Base-by-base conservation (phyloP, 2,329 filamentous ascomycete genomes). In the Trichoderma afroharzianum region DNA sequence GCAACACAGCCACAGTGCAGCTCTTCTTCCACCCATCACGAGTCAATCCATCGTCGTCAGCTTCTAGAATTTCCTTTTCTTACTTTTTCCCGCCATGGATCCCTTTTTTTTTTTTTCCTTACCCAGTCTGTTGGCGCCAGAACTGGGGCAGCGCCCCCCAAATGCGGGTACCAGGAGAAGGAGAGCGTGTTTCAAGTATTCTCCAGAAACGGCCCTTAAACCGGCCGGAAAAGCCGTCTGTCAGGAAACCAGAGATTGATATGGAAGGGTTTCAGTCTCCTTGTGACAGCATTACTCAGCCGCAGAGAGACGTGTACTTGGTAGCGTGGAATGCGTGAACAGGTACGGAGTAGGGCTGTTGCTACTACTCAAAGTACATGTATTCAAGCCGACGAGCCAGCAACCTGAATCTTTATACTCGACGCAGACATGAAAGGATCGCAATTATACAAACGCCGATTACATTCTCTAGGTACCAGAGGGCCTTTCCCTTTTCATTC, bases 1-100 rank as follows among this genome's bases (percentile, higher is more conserved):
- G 28, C 24, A 28, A 57, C 26, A 30, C 24, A 28, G 15, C 21
- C 47, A 66, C 30, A 57, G 18, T n/a, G 33, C 55, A 68, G 36
- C 3, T 15, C 33, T 11, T 43, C 15, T 4, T n/a, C 36, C 12
- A n/a, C 33, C 12, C 33, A 43, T 43, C 39, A 62, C 67, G 57
- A 59, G 67, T 62, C 67, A 62, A 69, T 58, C 30, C 36, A 69
- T 58, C 30, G 33, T 66, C 50, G 39, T 53, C 43, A 50, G 43
- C 32, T 68, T 59, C 64, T 32, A 58, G 64, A 43, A 58, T 14
- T 50, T 18, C 26, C 15, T n/a, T 50, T 18, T 24, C 1, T 33
- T 26, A 18, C n/a, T 28, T 28, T 61, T 21, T 33, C 28, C 15
- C 26, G 18, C 30, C 28, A 21, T 33, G n/a, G 30, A 59, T 33